phyloP scores from a whole-genome alignment of 768 basidiomycete genomes.

The Rhizopogon vinicolor region DNA sequence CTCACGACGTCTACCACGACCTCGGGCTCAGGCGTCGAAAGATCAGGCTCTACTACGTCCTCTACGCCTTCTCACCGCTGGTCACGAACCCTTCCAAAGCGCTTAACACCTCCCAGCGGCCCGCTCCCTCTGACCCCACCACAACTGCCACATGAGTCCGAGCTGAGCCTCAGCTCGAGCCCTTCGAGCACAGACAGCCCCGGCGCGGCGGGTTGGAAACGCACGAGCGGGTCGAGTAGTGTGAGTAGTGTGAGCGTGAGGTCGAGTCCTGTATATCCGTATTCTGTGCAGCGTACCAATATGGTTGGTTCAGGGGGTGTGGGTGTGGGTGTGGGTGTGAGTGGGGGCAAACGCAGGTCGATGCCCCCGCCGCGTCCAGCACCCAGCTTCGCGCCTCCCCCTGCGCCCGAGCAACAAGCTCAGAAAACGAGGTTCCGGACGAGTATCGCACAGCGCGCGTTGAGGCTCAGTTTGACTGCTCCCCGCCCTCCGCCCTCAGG shows the following conservation, averaged over 20 bases:
- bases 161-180: not conserved
- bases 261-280: conserved; percentile 8
- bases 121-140: conserved; percentile 39
- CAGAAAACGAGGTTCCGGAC: conserved; percentile 39
- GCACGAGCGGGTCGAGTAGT: conserved; percentile 43
- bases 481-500: conserved; percentile 62
- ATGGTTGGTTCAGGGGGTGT: not conserved
- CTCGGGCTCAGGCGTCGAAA: conserved; percentile 28
- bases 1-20: not conserved
- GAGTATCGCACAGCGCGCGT: conserved; percentile 50
- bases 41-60: conserved; percentile 11
- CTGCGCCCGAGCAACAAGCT: conserved; percentile 44
- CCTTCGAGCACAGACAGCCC: conserved; percentile 31
- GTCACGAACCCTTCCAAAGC: conserved; percentile 51
- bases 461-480: conserved; percentile 55
- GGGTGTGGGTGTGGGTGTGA: not conserved
- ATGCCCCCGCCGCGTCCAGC: conserved; percentile 74
- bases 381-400: conserved; percentile 65
- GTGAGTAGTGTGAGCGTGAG: conserved; percentile 35
- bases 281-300: not conserved
- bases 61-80: conserved; percentile 38
- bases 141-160: conserved; percentile 30
- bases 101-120: conserved; percentile 53
- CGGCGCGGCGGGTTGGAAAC: conserved; percentile 40
- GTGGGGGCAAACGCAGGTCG: conserved; percentile 40